Base-by-base conservation (phyloP, 2,329 filamentous ascomycete genomes). In the Colletotrichum siamense region DNA sequence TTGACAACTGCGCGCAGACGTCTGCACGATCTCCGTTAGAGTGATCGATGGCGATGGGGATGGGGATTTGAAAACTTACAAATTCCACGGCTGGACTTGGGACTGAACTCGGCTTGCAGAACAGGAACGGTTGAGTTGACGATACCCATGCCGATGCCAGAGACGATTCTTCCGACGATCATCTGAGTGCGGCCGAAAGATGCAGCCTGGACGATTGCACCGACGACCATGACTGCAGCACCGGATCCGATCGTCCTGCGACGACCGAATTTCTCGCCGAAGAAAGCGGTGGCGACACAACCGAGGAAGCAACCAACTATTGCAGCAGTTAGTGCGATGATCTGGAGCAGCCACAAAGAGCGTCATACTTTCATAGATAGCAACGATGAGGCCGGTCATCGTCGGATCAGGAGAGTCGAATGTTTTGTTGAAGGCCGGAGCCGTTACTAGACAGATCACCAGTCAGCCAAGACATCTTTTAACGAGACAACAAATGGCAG, bases 1-100 rank as follows among this genome's bases (percentile, higher is more conserved):
- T 88, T 0, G 87, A 87, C 6, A 89, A 80, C 74, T 89, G 87
- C 18, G 86, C 86, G 73, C 87, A 88, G 69, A 88, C 87, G 75
- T 85, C 81, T 86, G 71, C 44, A 1, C 10, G 1, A 8, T 32
- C 18, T 6, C 2, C 18, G 34, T 72, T 16, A 71, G 69, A 30
- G 8, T 8, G 12, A 4, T 18, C 8, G n/a, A 12, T 2, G 24
- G 15, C 12, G 30, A 32, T 32, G 28, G 8, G 8, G 1, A 30
- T 3, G 26, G 13, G 12, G 12, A 16, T 24, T 12, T 16, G n/a
- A 15, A 8, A 67, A 70, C 82, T 65, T 36, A 82, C 81, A 81
- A 24, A 82, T 79, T 66, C 84, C 85, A 71, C 86, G 79, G 32
- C 79, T 85, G 30, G 84, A 84, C 71, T 84, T 85, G 8, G 85